Evolutionary conservation across 78 protist species (phyloP).

Genomic region (Dictyostelium discoideum): dicty_2.7 NC_007089.4:1508501-1509000

Average conservation of each 20-base stretch:
- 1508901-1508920: not conserved
- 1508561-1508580: not conserved
- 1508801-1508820: too few relatives aligned
- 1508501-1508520: not conserved
- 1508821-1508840: constrained; percentile 53
- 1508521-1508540: not conserved
- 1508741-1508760: not conserved
- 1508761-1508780: not conserved
- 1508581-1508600: not conserved
- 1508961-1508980: constrained; percentile 9
- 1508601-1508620: constrained; percentile 18
- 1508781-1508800: not conserved
- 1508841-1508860: constrained; percentile 49
- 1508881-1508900: not conserved
- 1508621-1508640: constrained; percentile 27
- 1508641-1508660: constrained; percentile 68
- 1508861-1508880: constrained; percentile 40
- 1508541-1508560: not conserved
- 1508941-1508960: not conserved
- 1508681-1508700: constrained; percentile 39
- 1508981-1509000: constrained; percentile 50
- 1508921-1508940: not conserved
- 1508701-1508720: not conserved
- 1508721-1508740: not conserved
- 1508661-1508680: constrained; percentile 48